Evolutionary conservation across 1,284 basidiomycete species (phyloP).

Genomic region (Fomitopsis schrenkii): DNA sequence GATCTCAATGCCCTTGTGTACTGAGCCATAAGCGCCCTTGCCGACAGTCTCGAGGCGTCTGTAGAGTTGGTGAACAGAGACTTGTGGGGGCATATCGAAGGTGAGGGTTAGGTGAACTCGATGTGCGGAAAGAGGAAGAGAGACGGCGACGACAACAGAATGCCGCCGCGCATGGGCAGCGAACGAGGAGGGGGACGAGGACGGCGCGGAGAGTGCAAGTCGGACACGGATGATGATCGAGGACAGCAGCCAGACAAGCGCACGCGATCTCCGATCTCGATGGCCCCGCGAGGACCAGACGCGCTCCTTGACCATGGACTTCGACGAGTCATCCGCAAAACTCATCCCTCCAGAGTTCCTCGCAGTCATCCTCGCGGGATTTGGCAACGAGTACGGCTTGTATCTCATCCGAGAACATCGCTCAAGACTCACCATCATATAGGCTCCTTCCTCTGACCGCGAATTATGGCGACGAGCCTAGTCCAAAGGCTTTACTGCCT

Average conservation of each 20-base stretch:
- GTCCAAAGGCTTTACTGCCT: constrained; percentile 82
- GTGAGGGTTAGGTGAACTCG: neutral
- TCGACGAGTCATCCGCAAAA: constrained; percentile 49
- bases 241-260: neutral
- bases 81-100: constrained; percentile 12
- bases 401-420: constrained; percentile 1
- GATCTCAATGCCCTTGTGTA: constrained; percentile 90
- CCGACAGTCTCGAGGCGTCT: constrained; percentile 64
- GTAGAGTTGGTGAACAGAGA: constrained; percentile 41
- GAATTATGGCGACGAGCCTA: constrained; percentile 70
- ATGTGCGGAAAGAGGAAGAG: neutral
- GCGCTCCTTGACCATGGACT: constrained; percentile 48
- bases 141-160: too few relatives aligned
- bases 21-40: constrained; percentile 94
- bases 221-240: neutral
- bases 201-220: neutral
- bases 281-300: neutral
- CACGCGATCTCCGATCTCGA: neutral
- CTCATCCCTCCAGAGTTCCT: constrained; percentile 69
- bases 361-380: constrained; percentile 81
- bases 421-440: constrained; percentile 14
- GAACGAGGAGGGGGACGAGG: neutral
- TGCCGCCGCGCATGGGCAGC: neutral
- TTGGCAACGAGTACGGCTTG: constrained; percentile 76
- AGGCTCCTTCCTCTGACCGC: constrained; percentile 72